Base-by-base conservation (phyloP, 1,284 basidiomycete species). In the Moesziomyces globuligerus region DNA sequence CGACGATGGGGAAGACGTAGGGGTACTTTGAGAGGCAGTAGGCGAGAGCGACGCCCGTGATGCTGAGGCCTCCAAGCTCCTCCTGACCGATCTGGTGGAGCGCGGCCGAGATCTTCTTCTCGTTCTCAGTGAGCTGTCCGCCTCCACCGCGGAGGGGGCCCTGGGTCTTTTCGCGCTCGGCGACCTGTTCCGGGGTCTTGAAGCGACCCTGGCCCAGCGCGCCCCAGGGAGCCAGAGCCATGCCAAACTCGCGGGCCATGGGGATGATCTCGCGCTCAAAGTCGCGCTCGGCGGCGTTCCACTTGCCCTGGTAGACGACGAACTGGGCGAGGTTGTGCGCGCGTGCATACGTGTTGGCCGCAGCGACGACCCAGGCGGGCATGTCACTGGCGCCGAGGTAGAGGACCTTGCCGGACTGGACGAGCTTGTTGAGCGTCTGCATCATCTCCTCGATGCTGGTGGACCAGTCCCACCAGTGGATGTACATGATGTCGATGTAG, bases 181-280 rank as follows among this genome's bases (percentile, higher is more conserved):
- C 65, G 1, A 64, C 59, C 44, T 75, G 65, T 42, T 71, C 72
- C 28, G 75, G 71, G 1, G 73, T 72, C 41, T 75, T 84, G 51
- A 89, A 82, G 15, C 85, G 85, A 0, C 85, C 85, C 20, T 71
- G 83, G 0, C 83, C 87, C 13, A 89, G 80, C 0, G 87, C 86
- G 38, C 84, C 84, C 86, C 86, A 88, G 0, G 86, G 86, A 1
- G 85, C 84, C 0, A 88, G 79, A 0, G 86, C 84, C 83, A 85
- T 83, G 47, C 85, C 84, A 48, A 85, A 84, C 52, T 65, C 74
- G 29, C 83, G 82, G 45, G 79, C 83, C 87, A 89, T 88, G 7
- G 87, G 87, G 46, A 89, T 84, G 65, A 89, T 86, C n/a, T 89
- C 87, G 13, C 87, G 83, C 81, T 88, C 88, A 51, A 88, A 83